Base-by-base conservation (phyloP, 805 yeast genomes). In the Kregervanrija fluxuum region DNA sequence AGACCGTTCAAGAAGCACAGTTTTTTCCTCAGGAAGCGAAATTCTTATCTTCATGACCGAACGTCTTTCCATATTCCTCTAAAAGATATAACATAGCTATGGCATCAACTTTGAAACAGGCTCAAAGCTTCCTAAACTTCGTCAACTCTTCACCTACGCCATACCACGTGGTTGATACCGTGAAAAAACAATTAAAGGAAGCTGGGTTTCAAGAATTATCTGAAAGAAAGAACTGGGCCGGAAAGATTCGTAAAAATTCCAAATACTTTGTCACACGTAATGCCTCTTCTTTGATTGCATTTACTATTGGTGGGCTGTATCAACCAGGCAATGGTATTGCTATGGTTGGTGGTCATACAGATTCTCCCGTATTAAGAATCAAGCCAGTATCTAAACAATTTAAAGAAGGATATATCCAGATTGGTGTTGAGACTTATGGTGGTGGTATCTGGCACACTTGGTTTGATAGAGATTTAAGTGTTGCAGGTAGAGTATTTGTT, bases 361-460 rank as follows among this genome's bases (percentile, higher is more conserved):
- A 91, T 63, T 85, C 95, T 4, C 98, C 98, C 10, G 80, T 87
- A 31, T 70, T 91, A 52, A 75, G 95, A 59, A 77, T 91, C 53
- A 93, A 91, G 66, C 99, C 99, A 11, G 70, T 84, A 30, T 85
- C 95, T 17, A 79, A 81, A 57, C 77, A 76, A 53, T 62, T 68
- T 10, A 67, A 71, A 13, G 90, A 85, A 54, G 95, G 95, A 1
- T 91, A 80, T 56, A 73, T 79, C 44, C 96, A 90, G 62, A 79
- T 93, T 14, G 98, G 96, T 34, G 95, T 93, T 9, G 98, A 93
- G 64, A 77, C 82, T 41, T 91, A 91, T 58, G 98, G 99, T 45
- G 98, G 98, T 33, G 93, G 96, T 41, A 80, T 90, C 44, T 93
- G 97, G 80, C 96, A 87, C 60, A 79, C 96, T 5, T 91, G 98